Base-by-base conservation (phyloP, 495 filamentous ascomycete species). In the Hypoxylon lienhwacheense region DNA sequence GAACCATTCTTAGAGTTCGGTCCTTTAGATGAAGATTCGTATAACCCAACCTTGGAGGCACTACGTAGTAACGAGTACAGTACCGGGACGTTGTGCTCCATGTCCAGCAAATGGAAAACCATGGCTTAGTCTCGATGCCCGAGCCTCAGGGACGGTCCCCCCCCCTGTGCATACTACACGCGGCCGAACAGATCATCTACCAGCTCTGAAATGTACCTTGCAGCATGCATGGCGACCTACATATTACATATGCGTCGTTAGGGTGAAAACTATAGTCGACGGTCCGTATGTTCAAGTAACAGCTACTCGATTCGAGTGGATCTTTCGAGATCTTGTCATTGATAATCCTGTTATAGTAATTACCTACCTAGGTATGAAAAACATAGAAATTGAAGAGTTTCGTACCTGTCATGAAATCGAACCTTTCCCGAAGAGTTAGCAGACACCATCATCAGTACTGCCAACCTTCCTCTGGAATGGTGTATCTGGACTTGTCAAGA, bases 191-290 rank as follows among this genome's bases (percentile, higher is more conserved):
- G 40, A 52, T 61, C 36, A 37, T 45, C 42, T 16, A 50, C 29
- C 31, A 31, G 35, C 17, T 47, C 47, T 29, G 32, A 47, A 36
- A 47, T 44, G 58, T 61, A 56, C 58, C 58, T 55, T 61, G 52
- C 58, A 61, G 58, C 43, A 42, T 48, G 52, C 58, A 61, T 61
- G 53, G 36, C 58, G 35, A 56, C 58, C 35, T 51, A 55, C 40
- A 43, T 47, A 14, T 41, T 45, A 45, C 25, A 48, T 52, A 51
- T 52, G 46, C 51, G 34, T 50, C 40, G 8, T 52, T 19, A 25
- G 20, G 44, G 36, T 40, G 37, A n/a, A 44, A 49, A 53, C 24
- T 22, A 37, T 42, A 34, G 21, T 55, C 11, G 19, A 24, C 14
- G 12, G 33, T 15, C 39, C 33, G 20, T 29, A 28, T 33, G n/a